These are phyloP conservation scores for Cutaneotrichosporon curvatum DNA, from an alignment of 1,284 basidiomycete species.

Conservation along the genomic window DNA sequence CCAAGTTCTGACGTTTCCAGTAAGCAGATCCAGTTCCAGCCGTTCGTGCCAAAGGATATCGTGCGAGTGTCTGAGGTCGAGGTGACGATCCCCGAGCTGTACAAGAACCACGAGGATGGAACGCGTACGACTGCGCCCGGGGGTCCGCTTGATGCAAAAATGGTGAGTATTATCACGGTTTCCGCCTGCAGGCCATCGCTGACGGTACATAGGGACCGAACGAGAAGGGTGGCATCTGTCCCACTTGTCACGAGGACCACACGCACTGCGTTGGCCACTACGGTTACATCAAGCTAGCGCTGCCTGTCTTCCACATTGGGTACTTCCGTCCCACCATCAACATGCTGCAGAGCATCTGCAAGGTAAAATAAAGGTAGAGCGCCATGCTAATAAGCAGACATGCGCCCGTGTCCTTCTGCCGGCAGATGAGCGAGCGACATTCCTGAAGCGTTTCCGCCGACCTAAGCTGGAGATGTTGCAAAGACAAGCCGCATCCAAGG, in stretches of 20 bases:
- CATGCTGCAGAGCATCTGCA: constrained; percentile 93
- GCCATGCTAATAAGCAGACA: constrained; percentile 52
- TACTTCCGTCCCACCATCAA: constrained; percentile 94
- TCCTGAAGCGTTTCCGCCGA: constrained; percentile 80
- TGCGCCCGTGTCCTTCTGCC: constrained; percentile 91
- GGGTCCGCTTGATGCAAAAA: constrained; percentile 80
- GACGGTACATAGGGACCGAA: constrained; percentile 68
- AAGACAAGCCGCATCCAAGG: constrained; percentile 74
- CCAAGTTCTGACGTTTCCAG: constrained; percentile 47
- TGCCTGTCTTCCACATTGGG: constrained; percentile 96
- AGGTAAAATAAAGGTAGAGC: constrained; percentile 51
- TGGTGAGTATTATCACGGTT: constrained; percentile 62
- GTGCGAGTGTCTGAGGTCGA: constrained; percentile 92
- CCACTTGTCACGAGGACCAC: constrained; percentile 87
- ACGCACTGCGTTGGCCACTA: constrained; percentile 98
- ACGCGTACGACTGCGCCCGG: constrained; percentile 67
- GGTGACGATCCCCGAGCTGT: constrained; percentile 82
- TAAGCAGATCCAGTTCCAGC: constrained; percentile 88
- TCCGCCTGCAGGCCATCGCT: neutral
- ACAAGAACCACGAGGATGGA: constrained; percentile 53
- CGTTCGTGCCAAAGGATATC: constrained; percentile 84
- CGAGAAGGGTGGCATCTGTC: constrained; percentile 85
- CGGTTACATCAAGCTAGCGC: constrained; percentile 90
- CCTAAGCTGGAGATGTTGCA: constrained; percentile 91
- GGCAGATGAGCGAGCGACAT: constrained; percentile 75